These are phyloP conservation scores for Didymella glomerata DNA, from an alignment of 2,329 filamentous ascomycete species.

Conservation along the genomic window DNA sequence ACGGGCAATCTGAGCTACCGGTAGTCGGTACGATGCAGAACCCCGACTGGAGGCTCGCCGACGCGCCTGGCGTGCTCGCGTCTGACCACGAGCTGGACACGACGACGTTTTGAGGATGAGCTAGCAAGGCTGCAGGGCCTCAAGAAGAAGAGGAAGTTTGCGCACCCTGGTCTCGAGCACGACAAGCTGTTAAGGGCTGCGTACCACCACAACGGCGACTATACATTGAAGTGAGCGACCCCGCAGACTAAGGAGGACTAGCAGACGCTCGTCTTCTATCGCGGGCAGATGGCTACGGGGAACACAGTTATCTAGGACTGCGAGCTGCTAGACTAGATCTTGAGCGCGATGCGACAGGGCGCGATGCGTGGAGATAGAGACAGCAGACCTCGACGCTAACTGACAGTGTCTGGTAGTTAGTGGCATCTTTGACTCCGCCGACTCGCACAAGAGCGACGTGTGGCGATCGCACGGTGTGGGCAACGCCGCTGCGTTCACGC, in stretches of 20 bases:
- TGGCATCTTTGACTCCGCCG: constrained; percentile 24
- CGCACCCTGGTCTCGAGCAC: not conserved
- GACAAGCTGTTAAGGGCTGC: constrained; percentile 1
- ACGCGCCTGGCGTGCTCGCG: not conserved
- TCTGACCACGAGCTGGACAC: not conserved
- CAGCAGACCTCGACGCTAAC: constrained; percentile 23
- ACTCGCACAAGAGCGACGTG: constrained; percentile 24
- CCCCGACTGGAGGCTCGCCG: not conserved
- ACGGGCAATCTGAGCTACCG: not conserved
- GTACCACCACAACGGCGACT: not conserved
- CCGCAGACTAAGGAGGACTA: not conserved
- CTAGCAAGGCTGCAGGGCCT: not conserved
- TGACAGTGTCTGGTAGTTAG: constrained; percentile 20
- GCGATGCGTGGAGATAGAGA: constrained; percentile 22
- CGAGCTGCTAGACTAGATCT: constrained; percentile 17
- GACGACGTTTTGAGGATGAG: not conserved
- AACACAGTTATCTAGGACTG: not conserved
- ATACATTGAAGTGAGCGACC: not conserved
- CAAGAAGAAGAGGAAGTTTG: not conserved
- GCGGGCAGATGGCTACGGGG: not conserved
- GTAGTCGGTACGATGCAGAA: not conserved
- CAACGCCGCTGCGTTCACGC: constrained; percentile 22
- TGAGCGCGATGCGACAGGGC: constrained; percentile 14
- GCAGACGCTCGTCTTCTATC: not conserved
- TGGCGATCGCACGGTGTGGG: constrained; percentile 21